Conservation (phyloP, 257 asterid species). For the Nicotiana paniculata region DNA sequence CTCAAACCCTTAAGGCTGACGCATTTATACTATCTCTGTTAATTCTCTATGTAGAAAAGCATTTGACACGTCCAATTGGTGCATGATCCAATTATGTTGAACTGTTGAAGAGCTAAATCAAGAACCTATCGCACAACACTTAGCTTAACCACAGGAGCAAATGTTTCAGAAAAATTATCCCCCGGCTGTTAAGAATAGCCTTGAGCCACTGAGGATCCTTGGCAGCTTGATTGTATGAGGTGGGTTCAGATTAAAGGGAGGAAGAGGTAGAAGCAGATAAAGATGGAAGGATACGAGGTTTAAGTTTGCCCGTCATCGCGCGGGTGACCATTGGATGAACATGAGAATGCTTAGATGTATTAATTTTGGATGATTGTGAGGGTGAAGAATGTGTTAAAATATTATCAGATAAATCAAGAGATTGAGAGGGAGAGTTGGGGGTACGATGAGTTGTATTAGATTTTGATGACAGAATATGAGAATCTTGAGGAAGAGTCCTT, state of each 20-base stretch:
- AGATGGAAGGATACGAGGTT: no score
- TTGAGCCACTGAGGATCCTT: neutral
- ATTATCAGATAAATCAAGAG: no score
- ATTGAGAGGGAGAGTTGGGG: no score
- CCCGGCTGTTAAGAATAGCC: neutral
- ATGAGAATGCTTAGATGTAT: no score
- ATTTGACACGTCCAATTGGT: neutral
- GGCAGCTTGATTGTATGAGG: neutral
- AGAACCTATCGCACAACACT: neutral
- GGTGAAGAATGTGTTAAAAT: no score
- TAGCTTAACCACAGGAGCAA: neutral
- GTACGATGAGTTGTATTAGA: no score
- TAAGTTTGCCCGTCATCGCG: no score
- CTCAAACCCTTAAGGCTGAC: neutral
- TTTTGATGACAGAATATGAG: no score
- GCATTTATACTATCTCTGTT: neutral
- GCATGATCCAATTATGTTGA: neutral
- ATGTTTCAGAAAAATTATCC: neutral
- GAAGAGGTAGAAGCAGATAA: neutral
- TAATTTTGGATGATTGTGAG: no score
- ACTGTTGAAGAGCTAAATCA: neutral
- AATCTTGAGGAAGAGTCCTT: no score
- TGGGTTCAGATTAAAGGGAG: neutral
- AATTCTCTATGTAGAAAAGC: neutral
- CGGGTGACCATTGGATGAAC: no score